Evolutionary conservation across 2,329 filamentous ascomycete species (phyloP), one percentile per base, ranked within the genome.

Genomic region (Beauveria medogensis): DNA sequence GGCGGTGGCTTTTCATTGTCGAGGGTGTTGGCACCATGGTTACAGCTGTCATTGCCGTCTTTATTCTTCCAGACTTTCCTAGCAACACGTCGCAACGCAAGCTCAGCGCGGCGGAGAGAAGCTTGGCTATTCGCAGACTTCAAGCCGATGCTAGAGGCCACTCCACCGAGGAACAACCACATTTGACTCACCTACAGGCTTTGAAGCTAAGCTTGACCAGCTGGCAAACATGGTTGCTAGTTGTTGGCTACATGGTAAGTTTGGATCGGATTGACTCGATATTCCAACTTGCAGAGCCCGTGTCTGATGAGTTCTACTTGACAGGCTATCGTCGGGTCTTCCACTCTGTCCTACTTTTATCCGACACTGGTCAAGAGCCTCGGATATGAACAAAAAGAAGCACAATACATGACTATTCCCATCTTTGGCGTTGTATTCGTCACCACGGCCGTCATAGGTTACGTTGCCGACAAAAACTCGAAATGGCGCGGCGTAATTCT

Each of bases 11-110:
- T 60, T 84, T 84, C 62, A 81, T 87, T 62, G 75, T 87, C 28
- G 84, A 88, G 73, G 88, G 88, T 1, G 74, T 90, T 2, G 76
- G 82, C 0, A 90, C 88, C 0, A 77, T 90, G 3, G 2, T 89
- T 1, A 78, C 89, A 7, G 88, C 86, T 1, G 62, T 87, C 7
- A 71, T 77, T 1, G 86, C 82, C 4, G 89, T 86, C 73, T 90
- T 84, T 82, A 78, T 87, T 72, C 86, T 91, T 1, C 82, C 89
- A 66, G 88, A 92, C 69, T 92, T 90, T 69, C 90, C 90, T 0
- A 86, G 89, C 66, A 79, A 86, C 60, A 88, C 88, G 7, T 54
- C 37, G 14, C 16, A 7, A 3, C 82, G 69, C 0, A 92, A 91
- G 70, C 78, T 92, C 6, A 82, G 82, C 0, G 77, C 80, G 2